Base-by-base conservation (phyloP, 2,329 filamentous ascomycete species). In the Alternaria brassicicola region DNA sequence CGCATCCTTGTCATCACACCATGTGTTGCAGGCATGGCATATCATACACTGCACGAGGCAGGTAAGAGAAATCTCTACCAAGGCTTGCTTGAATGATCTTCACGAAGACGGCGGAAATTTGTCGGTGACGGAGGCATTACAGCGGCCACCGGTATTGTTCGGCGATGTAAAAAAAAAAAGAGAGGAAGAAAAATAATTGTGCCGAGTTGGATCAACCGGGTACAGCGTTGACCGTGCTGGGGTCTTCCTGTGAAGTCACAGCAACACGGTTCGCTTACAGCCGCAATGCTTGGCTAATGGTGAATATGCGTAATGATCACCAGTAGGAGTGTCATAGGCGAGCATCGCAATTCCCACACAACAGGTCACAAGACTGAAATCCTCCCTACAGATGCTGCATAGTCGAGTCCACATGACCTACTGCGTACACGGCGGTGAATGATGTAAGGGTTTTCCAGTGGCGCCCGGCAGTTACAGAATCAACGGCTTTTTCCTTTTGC, bases 381-480 rank as follows among this genome's bases (percentile, higher is more conserved):
- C 26, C 19, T 43, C 46, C 28, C 35, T 13, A 15, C n/a, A 30
- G 36, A 42, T 31, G 25, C 17, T 43, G 30, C 13, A 23, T 51
- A 0, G 36, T 30, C 39, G 21, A 15, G 7, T 25, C 19, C 43
- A 47, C 43, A 31, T 47, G 43, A 47, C 30, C 43, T 47, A 13
- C 9, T 21, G 35, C 10, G 4, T 38, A 50, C 19, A 42, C 31
- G 52, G 54, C 54, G 48, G 54, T 52, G 48, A 52, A 41, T 23
- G 15, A 47, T 33, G 39, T 36, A 39, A 41, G 35, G 17, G 54
- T 28, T 45, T 23, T 52, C 21, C 31, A 45, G 47, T 49, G 48
- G 28, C 19, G 36, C 23, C 21, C 59, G 60, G 60, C 57, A 62
- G 43, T 56, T 62, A 42, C 17, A 57, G 36, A 33, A 30, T 52